Evolutionary conservation across 306 rosid species (phyloP).

Genomic region (Mimosa bimucronata): DNA sequence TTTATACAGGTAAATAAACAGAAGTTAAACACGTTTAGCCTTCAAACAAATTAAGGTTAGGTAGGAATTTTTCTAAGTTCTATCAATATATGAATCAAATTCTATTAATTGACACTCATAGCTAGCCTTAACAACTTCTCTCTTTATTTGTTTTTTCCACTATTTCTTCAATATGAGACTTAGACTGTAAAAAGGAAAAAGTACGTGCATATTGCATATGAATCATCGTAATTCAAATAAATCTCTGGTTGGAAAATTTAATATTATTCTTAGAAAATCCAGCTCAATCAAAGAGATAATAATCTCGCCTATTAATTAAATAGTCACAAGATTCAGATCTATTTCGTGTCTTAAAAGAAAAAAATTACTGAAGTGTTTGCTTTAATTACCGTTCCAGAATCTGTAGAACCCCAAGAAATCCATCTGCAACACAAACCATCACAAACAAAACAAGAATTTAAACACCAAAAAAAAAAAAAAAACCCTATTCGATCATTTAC

Average conservation of each 20-base stretch:
- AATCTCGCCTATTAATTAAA: background rate
- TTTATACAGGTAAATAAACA: background rate
- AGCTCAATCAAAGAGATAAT: background rate
- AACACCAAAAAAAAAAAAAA: too few relatives aligned
- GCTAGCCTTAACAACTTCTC: background rate
- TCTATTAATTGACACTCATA: background rate
- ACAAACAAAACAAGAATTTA: background rate
- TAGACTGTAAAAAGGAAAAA: background rate
- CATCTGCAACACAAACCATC: conserved; percentile 43
- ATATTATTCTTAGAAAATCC: background rate
- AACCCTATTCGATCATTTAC: background rate
- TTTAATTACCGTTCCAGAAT: conserved; percentile 52
- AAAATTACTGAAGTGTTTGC: background rate
- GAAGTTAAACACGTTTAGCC: background rate
- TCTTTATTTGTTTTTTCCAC: background rate
- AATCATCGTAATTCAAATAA: too few relatives aligned
- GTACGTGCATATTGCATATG: too few relatives aligned
- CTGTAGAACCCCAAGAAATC: conserved; percentile 40
- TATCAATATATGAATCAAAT: background rate
- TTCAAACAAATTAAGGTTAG: background rate
- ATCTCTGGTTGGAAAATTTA: background rate
- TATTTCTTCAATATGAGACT: background rate
- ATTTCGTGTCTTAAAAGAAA: conserved; percentile 14
- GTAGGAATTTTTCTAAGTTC: background rate
- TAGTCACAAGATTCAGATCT: background rate